Evolutionary conservation across 1,284 basidiomycete species (phyloP).

Genomic region (Moesziomyces globuligerus): DNA sequence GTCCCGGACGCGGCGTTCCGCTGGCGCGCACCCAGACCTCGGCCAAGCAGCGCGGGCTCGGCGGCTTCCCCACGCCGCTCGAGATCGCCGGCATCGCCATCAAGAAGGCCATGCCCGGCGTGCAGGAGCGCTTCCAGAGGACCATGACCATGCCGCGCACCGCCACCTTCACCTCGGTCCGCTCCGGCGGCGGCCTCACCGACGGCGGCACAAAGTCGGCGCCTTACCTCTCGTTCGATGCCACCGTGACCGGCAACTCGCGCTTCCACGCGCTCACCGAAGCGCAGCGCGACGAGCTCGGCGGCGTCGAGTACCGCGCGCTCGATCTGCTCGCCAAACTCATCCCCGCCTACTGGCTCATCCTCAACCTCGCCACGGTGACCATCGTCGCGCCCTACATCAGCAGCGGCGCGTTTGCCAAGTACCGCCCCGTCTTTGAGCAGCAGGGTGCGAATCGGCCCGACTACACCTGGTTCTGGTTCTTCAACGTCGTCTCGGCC

Average conservation of each 20-base stretch:
- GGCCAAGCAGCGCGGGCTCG: constrained; percentile 72
- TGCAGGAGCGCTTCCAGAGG: constrained; percentile 50
- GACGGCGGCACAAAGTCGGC: constrained; percentile 68
- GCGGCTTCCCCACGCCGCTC: constrained; percentile 88
- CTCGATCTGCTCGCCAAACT: constrained; percentile 76
- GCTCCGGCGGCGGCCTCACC: constrained; percentile 63
- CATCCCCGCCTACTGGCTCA: constrained; percentile 52
- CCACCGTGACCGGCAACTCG: constrained; percentile 75
- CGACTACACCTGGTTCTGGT: constrained; percentile 76
- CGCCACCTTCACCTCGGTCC: constrained; percentile 72
- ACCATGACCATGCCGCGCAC: constrained; percentile 76
- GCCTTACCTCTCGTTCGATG: constrained; percentile 84
- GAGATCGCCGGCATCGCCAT: constrained; percentile 72
- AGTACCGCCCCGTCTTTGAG: constrained; percentile 53
- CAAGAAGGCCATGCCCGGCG: constrained; percentile 43
- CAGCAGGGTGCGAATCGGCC: constrained; percentile 57
- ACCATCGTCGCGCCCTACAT: constrained; percentile 63
- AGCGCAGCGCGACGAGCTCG: constrained; percentile 88
- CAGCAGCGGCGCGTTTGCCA: constrained; percentile 42
- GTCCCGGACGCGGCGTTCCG: constrained; percentile 53
- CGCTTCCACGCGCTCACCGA: constrained; percentile 81
- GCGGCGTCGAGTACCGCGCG: constrained; percentile 93
- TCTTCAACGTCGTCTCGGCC: constrained; percentile 85
- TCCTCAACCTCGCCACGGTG: constrained; percentile 39
- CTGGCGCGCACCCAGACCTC: constrained; percentile 68